Evolutionary conservation across 2,329 filamentous ascomycete genomes (phyloP), one percentile per base, ranked within the genome.

Genomic region (Paecilomyces sp.): DNA sequence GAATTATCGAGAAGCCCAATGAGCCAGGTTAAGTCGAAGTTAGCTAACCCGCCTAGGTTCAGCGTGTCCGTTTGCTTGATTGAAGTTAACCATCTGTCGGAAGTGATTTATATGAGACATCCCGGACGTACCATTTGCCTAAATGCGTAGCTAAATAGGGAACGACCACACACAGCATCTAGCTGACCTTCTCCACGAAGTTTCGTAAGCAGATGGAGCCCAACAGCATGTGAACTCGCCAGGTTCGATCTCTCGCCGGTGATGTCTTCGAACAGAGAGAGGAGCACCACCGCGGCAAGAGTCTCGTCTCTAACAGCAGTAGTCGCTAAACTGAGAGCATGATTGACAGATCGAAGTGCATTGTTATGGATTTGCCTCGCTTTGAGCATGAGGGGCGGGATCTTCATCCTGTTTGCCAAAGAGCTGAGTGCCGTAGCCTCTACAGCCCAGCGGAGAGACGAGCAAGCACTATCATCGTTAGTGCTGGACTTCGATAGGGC

Each of bases 221-320:
- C 73, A 7, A 67, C 69, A 3, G 70, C 71, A 62, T 75, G 73
- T 7, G 73, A 74, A 59, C 73, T 74, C 2, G 65, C 61, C 25
- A 75, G 61, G 4, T 71, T 69, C 58, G 70, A 71, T 1, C 74
- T 65, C 56, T 75, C 73, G 5, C 73, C 72, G 1, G 67, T 67
- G 22, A 75, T 74, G 61, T 75, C 74, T 57, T 77, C 75, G 60
- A 73, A 77, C 3, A 76, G 54, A 8, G 71, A 70, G 1, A 76
- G 60, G 18, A 77, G 57, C 7, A 75, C 67, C 41, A 77, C 68
- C 1, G 74, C 67, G 15, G 74, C 71, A 62, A 76, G 69, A 1
- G 74, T 75, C 55, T 74, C 70, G 58, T 77, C 74, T 55, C 69
- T 68, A 1, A 70, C 62, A 5, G 71, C 71, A 57, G 71, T 65